Base-by-base conservation (phyloP, 176 grass and related monocot species). In the Triticum aestivum region DNA sequence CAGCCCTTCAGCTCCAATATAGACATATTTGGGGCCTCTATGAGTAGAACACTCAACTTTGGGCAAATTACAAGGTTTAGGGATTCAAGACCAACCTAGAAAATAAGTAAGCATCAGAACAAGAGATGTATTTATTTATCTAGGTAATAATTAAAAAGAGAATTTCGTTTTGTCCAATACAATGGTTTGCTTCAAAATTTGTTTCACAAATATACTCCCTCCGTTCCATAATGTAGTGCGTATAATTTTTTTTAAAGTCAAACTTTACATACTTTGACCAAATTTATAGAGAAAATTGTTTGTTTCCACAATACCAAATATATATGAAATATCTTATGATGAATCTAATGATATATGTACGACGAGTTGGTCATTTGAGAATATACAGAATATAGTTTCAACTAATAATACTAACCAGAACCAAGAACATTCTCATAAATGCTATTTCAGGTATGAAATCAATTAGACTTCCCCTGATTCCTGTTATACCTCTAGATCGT, bases 41-140 rank as follows among this genome's bases (percentile, higher is more conserved):
- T 90, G 24, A 66, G 66, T 33, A 99, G 92, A 84, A 79, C 69
- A 86, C 73, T 92, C 78, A 99, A 84, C 47, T 96, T 96, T 34
- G 92, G 97, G 73, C 97, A 99, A 73, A 99, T 99, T 51, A 94
- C 97, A 27, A 99, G 88, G 88, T 99, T 96, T 82, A 99, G 90
- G 33, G 87, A 92, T 72, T 96, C 94, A 65, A 99, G 92, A 72
- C 94, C 97, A 88, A 96, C 94, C 97, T 99, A 93, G 75, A 93
- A 33, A 86, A 77, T 23, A 77, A 86, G 26, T 20, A 78, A 84
- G 11, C 17, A 30, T 74, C 34, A 79, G 83, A 72, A 65, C 35
- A 39, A 65, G 14, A 78, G 10, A 75, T 71, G 70, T 18, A 65
- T 78, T 63, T 29, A 66, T 70, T 61, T 63, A 69, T 11, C 18